Evolutionary conservation across 371 early-diverging fungal genomes (phyloP), one percentile per base, ranked within the genome.

Genomic region (Syncephalastrum contaminatum): DNA sequence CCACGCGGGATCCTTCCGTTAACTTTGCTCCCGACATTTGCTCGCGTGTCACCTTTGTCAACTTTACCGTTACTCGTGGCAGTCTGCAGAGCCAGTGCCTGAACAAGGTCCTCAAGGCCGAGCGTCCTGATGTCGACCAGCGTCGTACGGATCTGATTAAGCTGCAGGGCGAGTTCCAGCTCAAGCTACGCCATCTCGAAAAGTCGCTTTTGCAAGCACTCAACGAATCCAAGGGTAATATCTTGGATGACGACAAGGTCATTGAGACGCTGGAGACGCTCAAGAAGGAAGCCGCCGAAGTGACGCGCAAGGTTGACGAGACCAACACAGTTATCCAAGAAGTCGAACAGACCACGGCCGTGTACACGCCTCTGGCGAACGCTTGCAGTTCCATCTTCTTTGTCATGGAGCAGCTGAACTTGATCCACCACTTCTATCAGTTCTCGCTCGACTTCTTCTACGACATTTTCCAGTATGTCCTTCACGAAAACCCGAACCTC

Each of bases 401-500:
- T 74, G 86, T 88, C 30, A 88, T 98, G 85, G 99, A 99, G 59
- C 96, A 96, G 62, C 83, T 99, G 50, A 81, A 90, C 54, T 68
- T 83, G 50, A 68, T 98, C 47, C 83, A 98, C 58, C 89, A 92
- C 72, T 97, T 96, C 75, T 99, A 99, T 69, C 97, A 97, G 73
- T 97, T 99, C 81, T 96, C 99, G 19, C 87, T 99, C 44, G 94
- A 93, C 62, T 97, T 94, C 77, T 99, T 98, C 74, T 84, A 92
- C 56, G 89, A 92, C 51, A 95, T 98, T 54, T 98, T 99, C 82
- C 80, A 90, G 62, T 84, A 72, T 60, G 89, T 94, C 0, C 79
- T 99, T 8, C 90, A 90, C 63, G 80, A 85, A 19, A 94, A 96
- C 63, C 82, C 83, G 2, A 81, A 83, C 24, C 80, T 95, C 53